A percentile compares a stretch with the other conserved stretches of the same genome.
These are phyloP conservation scores for Daedaleopsis nitida DNA, from an alignment of 768 basidiomycete genomes.

Conservation along the genomic window DNA sequence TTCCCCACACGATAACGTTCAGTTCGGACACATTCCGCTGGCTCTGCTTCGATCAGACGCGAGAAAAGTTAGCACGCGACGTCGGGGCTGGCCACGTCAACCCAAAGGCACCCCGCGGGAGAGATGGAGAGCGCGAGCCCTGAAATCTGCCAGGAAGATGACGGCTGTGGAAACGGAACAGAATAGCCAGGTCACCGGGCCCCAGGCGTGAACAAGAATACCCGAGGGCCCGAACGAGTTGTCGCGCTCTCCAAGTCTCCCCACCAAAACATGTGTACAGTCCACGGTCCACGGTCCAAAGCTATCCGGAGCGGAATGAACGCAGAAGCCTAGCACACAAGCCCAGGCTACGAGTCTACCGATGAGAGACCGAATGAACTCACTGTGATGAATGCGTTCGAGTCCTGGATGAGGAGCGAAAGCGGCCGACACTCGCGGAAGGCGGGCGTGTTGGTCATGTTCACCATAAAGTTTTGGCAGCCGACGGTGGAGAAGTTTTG, in stretches of 20 bases:
- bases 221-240: background rate
- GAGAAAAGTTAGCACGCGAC: constrained; percentile 3
- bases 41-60: constrained; percentile 46
- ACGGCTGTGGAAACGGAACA: constrained; percentile 1
- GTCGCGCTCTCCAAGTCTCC: constrained; percentile 5
- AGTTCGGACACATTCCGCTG: constrained; percentile 62
- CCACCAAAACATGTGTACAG: constrained; percentile 12
- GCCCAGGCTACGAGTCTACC: background rate
- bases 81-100: constrained; percentile 14
- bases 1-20: constrained; percentile 76
- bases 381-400: constrained; percentile 57
- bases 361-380: constrained; percentile 27
- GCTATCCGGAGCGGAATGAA: constrained; percentile 16
- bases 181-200: background rate
- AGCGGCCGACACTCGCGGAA: constrained; percentile 81
- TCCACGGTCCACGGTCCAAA: constrained; percentile 4
- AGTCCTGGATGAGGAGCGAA: constrained; percentile 61
- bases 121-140: background rate
- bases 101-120: constrained; percentile 7
- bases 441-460: constrained; percentile 63
- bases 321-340: background rate
- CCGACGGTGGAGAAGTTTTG: constrained; percentile 64
- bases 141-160: background rate
- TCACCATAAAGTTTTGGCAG: constrained; percentile 73
- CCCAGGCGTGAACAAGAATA: background rate